Evolutionary conservation across 2,329 filamentous ascomycete species (phyloP).

Genomic region (Xylariaceae sp.): DNA sequence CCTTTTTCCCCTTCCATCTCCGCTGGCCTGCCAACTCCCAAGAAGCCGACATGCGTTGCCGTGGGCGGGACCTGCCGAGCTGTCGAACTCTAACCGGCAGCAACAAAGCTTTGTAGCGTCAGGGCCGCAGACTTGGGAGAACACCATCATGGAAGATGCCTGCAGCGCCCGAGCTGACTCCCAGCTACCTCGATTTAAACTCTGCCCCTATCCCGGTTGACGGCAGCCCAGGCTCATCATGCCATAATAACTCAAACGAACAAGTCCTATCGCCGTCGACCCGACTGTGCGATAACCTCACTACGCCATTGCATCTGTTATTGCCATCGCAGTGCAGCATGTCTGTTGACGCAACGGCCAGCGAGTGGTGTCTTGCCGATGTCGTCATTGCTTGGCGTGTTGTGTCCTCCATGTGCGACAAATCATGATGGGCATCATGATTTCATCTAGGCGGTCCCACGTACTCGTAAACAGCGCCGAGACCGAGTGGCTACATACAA

Average conservation of each 20-base stretch:
- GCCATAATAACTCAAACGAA: too few relatives aligned
- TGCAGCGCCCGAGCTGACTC: not conserved
- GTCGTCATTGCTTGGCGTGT: conserved; percentile 2
- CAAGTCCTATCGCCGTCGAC: not conserved
- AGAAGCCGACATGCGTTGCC: not conserved
- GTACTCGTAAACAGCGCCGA: not conserved
- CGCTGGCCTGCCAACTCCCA: not conserved
- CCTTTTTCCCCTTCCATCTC: not conserved
- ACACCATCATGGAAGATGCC: not conserved
- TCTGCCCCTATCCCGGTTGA: conserved; percentile 3
- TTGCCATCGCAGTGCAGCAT: not conserved
- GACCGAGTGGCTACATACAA: not conserved
- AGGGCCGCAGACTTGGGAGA: not conserved
- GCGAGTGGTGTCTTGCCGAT: not conserved
- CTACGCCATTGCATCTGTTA: not conserved
- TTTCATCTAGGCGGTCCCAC: not conserved
- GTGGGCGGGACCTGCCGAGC: conserved; percentile 7
- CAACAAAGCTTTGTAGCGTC: not conserved
- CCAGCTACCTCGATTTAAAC: not conserved
- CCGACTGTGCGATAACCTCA: not conserved
- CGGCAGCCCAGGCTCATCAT: not conserved
- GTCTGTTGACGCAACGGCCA: not conserved
- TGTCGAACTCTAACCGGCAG: not conserved
- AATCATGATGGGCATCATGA: not conserved
- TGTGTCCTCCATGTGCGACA: not conserved